Conservation (phyloP, 169 alveolate genomes). For the Pseudocohnilembus persalinus region DNA sequence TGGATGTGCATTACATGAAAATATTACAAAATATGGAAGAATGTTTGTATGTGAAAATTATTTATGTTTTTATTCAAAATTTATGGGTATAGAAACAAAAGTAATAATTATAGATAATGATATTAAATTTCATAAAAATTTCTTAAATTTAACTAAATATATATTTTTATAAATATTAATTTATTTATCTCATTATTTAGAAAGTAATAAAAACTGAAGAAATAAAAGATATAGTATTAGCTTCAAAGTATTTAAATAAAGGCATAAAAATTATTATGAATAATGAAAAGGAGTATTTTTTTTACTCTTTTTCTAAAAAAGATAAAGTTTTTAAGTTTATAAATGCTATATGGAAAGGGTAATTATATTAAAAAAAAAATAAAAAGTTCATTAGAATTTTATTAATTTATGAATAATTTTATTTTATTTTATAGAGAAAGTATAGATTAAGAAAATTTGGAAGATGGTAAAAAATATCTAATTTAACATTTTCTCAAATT, state of each 20-base stretch:
- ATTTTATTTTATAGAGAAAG: no score
- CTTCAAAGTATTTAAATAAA: background rate
- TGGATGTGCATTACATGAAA: slow-evolving; percentile 36
- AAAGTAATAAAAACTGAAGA: slow-evolving; percentile 10
- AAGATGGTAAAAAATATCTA: background rate
- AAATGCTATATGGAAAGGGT: slow-evolving; percentile 25
- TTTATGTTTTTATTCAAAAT: slow-evolving; percentile 43
- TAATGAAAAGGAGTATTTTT: slow-evolving; percentile 5
- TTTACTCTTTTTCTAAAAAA: slow-evolving; percentile 21
- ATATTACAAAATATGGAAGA: slow-evolving; percentile 36
- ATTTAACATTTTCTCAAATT: background rate
- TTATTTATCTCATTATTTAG: background rate
- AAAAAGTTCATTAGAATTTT: background rate
- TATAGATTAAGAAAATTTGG: background rate
- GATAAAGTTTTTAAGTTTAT: slow-evolving; percentile 5
- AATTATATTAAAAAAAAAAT: background rate
- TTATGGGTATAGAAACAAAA: slow-evolving; percentile 33
- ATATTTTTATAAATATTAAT: background rate
- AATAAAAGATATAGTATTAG: background rate
- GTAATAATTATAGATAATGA: background rate
- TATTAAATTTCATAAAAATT: background rate
- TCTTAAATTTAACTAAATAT: background rate
- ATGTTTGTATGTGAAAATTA: slow-evolving; percentile 44
- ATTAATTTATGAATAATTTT: background rate
- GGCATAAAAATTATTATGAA: slow-evolving; percentile 11